Conservation (phyloP, 768 basidiomycete species). For the Podaxis carcinomalis region DNA sequence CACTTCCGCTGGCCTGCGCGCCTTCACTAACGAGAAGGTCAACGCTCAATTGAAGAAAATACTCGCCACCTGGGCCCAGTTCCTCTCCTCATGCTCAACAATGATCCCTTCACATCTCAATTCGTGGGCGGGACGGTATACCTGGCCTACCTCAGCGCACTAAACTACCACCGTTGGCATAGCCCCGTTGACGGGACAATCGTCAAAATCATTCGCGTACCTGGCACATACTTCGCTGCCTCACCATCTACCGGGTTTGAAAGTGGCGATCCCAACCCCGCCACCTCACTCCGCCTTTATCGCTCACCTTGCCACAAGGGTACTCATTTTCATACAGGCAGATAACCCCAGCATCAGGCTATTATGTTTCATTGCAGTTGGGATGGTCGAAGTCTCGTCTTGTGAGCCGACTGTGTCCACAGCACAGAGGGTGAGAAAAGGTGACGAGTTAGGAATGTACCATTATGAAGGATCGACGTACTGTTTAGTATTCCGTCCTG, state of each 20-base stretch:
- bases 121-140: conserved; percentile 49
- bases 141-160: conserved; percentile 54
- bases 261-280: conserved; percentile 13
- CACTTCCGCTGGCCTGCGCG: conserved; percentile 13
- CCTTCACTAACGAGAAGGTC: conserved; percentile 17
- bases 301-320: conserved; percentile 42
- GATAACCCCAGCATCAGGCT: conserved; percentile 49
- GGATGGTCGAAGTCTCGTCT: conserved; percentile 64
- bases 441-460: conserved; percentile 59
- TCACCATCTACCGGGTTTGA: conserved; percentile 20
- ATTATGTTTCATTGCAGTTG: conserved; percentile 53
- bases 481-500: conserved; percentile 20
- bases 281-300: conserved; percentile 29
- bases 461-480: conserved; percentile 58
- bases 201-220: conserved; percentile 35
- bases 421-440: conserved; percentile 42
- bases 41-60: conserved; percentile 21
- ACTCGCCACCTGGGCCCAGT: conserved; percentile 43
- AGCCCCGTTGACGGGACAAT: conserved; percentile 47
- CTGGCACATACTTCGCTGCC: conserved; percentile 47
- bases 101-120: conserved; percentile 30
- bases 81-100: conserved; percentile 48
- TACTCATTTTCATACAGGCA: conserved; percentile 51
- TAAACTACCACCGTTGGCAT: conserved; percentile 63
- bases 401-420: conserved; percentile 44